Evolutionary conservation across 768 basidiomycete genomes (phyloP).

Genomic region (Kwoniella sp.): DNA sequence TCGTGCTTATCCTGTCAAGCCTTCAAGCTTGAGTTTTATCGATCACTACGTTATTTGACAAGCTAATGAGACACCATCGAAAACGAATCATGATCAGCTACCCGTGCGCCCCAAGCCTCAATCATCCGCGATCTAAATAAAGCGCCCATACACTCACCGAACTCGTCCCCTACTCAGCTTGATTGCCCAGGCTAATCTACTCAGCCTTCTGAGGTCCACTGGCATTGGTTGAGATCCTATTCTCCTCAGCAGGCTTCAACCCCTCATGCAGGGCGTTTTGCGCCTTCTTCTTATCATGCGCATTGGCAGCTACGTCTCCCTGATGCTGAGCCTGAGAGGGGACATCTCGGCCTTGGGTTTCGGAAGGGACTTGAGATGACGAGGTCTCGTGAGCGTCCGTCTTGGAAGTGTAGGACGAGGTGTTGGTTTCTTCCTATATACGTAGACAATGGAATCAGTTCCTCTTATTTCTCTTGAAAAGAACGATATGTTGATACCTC

Average conservation of each 20-base stretch:
- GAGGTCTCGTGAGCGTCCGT: slow-evolving; percentile 2
- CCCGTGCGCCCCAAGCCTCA: too few species aligned
- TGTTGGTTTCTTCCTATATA: slow-evolving; percentile 14
- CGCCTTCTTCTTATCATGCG: slow-evolving; percentile 20
- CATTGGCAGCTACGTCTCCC: neutral
- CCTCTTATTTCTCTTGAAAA: too few species aligned
- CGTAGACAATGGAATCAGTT: neutral
- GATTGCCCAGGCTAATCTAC: too few species aligned
- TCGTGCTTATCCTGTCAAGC: too few species aligned
- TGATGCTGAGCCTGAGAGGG: slow-evolving; percentile 7
- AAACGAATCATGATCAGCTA: too few species aligned
- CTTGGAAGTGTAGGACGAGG: slow-evolving; percentile 13
- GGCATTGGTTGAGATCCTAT: neutral
- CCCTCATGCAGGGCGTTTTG: slow-evolving; percentile 21
- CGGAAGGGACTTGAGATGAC: slow-evolving; percentile 3
- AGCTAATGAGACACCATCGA: too few species aligned
- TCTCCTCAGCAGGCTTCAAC: neutral
- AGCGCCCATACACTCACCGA: too few species aligned
- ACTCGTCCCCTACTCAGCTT: too few species aligned
- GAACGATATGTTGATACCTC: too few species aligned
- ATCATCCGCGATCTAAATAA: too few species aligned
- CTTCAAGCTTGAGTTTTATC: too few species aligned
- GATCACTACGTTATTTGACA: too few species aligned
- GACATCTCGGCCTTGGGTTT: slow-evolving; percentile 6
- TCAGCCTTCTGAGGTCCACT: slow-evolving; percentile 2